Evolutionary conservation across 768 basidiomycete genomes (phyloP), one percentile per base, ranked within the genome.

Genomic region (Suillus fuscotomentosus): DNA sequence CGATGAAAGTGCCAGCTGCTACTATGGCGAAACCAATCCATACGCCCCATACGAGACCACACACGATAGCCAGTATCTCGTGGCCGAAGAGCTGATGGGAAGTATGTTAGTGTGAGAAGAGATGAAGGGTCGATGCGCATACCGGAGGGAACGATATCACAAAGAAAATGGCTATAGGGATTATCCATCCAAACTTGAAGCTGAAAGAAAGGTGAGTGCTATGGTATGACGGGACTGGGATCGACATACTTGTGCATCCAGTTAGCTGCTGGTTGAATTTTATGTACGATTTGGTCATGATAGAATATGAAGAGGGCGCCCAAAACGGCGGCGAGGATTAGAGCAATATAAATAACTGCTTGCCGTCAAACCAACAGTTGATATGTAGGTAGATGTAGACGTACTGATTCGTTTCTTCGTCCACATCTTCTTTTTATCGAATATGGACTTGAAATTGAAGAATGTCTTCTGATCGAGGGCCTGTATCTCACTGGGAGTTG

Each of bases 1-100:
- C 95, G 0, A 95, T 53, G 69, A 94, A 87, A 0, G 94, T 95
- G 0, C 93, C 92, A 8, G 88, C 91, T 3, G 85, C 85, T 20
- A 93, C 92, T 70, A 97, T 96, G 0, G 77, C 95, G 69, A 97
- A 97, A 3, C 95, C 95, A 27, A 83, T 71, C 83, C 95, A 89
- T 2, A 95, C 79, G 3, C 93, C 94, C 93, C 94, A 97, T 3
- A 97, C 92, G 41, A 97, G 75, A 20, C 95, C 95, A 70, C 93
- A 94, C 8, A 97, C 80, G 42, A 96, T 84, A 27, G 92, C 92
- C 47, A 97, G 82, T 63, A 97, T 91, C 81, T 97, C 95, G 67
- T 97, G 95, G 6, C 95, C 95, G 70, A 95, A 95, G 20, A 97
- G 84, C 84, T 92, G 56, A n/a, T 69, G 3, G 66, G 5, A 63